Percentiles rank a stretch among this genome's conserved stretches.
These are phyloP conservation scores for Penicillium sp. DNA, from an alignment of 2,329 filamentous ascomycete species.

Conservation along the genomic window DNA sequence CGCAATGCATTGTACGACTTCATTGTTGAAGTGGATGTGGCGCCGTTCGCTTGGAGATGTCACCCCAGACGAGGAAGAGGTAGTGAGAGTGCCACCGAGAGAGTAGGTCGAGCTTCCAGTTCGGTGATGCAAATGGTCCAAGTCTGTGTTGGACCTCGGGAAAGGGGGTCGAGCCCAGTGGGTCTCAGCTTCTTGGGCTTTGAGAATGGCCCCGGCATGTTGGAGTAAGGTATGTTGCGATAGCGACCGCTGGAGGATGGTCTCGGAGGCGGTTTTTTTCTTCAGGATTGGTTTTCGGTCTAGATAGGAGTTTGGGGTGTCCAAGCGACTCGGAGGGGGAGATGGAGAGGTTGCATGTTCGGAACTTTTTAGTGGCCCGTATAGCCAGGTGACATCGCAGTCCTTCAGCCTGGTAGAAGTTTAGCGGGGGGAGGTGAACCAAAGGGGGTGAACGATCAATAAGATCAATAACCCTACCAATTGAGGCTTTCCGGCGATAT, in stretches of 20 bases:
- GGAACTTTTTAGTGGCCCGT: conserved; percentile 83
- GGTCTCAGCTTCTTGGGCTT: conserved; percentile 69
- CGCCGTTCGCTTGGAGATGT: conserved; percentile 65
- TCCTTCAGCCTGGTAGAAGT: conserved; percentile 78
- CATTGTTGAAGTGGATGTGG: conserved; percentile 95
- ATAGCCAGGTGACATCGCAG: conserved; percentile 95
- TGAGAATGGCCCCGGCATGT: conserved; percentile 80
- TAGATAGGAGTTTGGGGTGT: conserved; percentile 65
- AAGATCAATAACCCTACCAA: conserved; percentile 62
- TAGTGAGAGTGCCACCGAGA: conserved; percentile 61
- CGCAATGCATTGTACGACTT: conserved; percentile 93
- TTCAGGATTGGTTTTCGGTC: conserved; percentile 89
- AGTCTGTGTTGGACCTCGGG: conserved; percentile 66
- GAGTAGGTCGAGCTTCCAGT: conserved; percentile 51
- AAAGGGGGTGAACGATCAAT: neutral
- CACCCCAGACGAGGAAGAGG: conserved; percentile 67
- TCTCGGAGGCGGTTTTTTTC: conserved; percentile 92
- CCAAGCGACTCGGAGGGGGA: conserved; percentile 55
- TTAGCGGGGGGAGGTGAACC: conserved; percentile 11
- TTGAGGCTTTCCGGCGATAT: conserved; percentile 89
- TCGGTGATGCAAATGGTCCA: conserved; percentile 62
- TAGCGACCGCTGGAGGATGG: conserved; percentile 86
- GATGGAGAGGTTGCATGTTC: conserved; percentile 35
- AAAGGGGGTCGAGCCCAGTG: conserved; percentile 55
- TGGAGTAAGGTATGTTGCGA: conserved; percentile 86